phyloP scores from a whole-genome alignment of 805 yeast genomes.

The Wickerhamiella qilinensis region DNA sequence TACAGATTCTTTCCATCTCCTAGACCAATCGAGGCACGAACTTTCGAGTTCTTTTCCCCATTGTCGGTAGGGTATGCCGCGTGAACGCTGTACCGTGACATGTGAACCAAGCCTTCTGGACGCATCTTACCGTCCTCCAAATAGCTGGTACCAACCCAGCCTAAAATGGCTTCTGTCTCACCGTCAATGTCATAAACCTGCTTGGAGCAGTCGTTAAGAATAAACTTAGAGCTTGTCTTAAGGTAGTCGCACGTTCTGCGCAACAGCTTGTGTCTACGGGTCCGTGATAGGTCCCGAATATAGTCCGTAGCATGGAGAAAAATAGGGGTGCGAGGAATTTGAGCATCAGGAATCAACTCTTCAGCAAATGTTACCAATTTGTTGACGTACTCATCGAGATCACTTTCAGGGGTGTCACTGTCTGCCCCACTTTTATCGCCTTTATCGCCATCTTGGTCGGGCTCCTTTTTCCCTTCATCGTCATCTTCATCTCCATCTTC shows the following conservation, averaged over 20 bases:
- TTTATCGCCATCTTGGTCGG: constrained; percentile 28
- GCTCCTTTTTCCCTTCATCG: constrained; percentile 1
- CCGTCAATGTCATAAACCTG: constrained; percentile 50
- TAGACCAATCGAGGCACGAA: constrained; percentile 4
- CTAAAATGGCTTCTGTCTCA: constrained; percentile 47
- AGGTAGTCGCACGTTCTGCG: constrained; percentile 35
- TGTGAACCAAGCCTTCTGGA: constrained; percentile 17
- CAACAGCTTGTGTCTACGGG: constrained; percentile 31
- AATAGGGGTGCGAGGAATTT: constrained; percentile 46
- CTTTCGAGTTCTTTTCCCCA: constrained; percentile 1
- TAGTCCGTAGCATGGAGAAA: constrained; percentile 61
- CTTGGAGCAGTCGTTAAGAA: constrained; percentile 41
- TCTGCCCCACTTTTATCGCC: constrained; percentile 22
- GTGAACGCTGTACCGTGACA: constrained; percentile 3
- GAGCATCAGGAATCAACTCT: constrained; percentile 40
- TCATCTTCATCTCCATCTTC: constrained; percentile 7
- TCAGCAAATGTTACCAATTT: constrained; percentile 32
- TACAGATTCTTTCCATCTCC: constrained; percentile 1
- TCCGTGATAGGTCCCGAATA: constrained; percentile 38
- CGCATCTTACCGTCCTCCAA: constrained; percentile 22
- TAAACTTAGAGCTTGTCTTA: constrained; percentile 31
- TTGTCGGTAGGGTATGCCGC: constrained; percentile 2
- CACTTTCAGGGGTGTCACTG: background rate
- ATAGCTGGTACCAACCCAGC: constrained; percentile 51
- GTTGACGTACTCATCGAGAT: background rate